Conservation (phyloP, 768 basidiomycete genomes). For the Suillus subluteus region DNA sequence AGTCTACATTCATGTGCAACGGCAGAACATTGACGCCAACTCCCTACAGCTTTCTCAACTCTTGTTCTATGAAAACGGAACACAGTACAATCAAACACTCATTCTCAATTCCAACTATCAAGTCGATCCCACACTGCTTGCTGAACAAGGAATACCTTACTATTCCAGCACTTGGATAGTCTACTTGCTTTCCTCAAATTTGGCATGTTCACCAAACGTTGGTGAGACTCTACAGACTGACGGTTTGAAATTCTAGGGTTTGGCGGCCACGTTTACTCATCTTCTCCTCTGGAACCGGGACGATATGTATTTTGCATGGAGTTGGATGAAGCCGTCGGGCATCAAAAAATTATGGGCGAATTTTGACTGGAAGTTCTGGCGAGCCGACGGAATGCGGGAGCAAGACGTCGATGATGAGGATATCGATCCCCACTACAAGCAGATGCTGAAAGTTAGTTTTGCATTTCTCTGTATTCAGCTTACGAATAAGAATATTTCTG, state of each 20-base stretch:
- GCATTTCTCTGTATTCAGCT: not conserved
- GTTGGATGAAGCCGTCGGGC: conserved; percentile 41
- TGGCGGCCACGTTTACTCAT: conserved; percentile 54
- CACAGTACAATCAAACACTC: conserved; percentile 48
- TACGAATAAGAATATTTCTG: not conserved
- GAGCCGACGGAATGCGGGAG: conserved; percentile 44
- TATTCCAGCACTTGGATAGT: conserved; percentile 52
- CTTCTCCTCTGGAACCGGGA: conserved; percentile 49
- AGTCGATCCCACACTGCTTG: conserved; percentile 45
- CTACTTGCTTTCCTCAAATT: conserved; percentile 46
- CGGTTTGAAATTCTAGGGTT: conserved; percentile 23
- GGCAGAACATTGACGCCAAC: not conserved
- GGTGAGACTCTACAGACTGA: not conserved
- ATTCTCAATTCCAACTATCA: conserved; percentile 47
- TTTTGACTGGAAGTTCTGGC: conserved; percentile 49
- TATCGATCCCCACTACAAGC: conserved; percentile 51
- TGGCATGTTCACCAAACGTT: conserved; percentile 19
- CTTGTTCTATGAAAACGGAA: conserved; percentile 51
- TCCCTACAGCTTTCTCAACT: conserved; percentile 38
- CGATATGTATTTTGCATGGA: conserved; percentile 46
- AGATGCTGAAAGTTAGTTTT: conserved; percentile 49
- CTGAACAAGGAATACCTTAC: conserved; percentile 40
- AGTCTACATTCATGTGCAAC: conserved; percentile 23
- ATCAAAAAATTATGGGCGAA: conserved; percentile 36
- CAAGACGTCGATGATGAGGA: conserved; percentile 29